Evolutionary conservation across 2,329 filamentous ascomycete species (phyloP).

Genomic region (Arthrobotrys entomopaga): DNA sequence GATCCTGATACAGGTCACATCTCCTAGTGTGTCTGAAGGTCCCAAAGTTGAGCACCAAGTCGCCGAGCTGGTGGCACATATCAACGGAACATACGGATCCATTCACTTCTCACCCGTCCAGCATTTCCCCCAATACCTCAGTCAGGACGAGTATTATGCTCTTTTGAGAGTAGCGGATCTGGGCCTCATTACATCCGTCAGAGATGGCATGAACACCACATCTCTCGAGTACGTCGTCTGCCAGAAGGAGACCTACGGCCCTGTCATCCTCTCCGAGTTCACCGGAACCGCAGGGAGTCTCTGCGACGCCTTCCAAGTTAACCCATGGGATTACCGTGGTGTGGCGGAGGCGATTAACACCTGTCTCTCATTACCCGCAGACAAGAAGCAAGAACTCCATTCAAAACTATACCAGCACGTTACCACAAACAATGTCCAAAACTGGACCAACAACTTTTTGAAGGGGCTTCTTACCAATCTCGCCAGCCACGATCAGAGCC

Average conservation of each 20-base stretch:
- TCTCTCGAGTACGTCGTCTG: constrained; percentile 94
- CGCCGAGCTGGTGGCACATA: constrained; percentile 87
- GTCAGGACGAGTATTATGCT: constrained; percentile 90
- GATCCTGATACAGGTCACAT: constrained; percentile 93
- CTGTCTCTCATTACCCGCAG: constrained; percentile 78
- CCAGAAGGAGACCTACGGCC: constrained; percentile 85
- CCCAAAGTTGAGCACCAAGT: constrained; percentile 87
- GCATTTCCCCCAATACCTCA: constrained; percentile 93
- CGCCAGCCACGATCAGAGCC: constrained; percentile 75
- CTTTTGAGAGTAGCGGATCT: constrained; percentile 90
- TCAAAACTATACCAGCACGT: constrained; percentile 82
- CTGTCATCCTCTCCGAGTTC: constrained; percentile 94
- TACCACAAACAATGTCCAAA: constrained; percentile 83
- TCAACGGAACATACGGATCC: constrained; percentile 90
- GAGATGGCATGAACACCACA: constrained; percentile 98
- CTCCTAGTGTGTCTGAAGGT: constrained; percentile 82
- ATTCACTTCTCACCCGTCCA: constrained; percentile 89
- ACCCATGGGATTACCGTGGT: constrained; percentile 89
- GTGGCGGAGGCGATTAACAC: constrained; percentile 85
- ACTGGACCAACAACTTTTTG: constrained; percentile 84
- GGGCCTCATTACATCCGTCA: constrained; percentile 91
- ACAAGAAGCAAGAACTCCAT: constrained; percentile 76
- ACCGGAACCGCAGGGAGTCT: constrained; percentile 91
- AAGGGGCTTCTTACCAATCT: constrained; percentile 82
- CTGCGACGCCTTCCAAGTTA: constrained; percentile 89